Evolutionary conservation across 2,329 filamentous ascomycete species (phyloP), one percentile per base, ranked within the genome.

Genomic region (Alternaria ethzedia): DNA sequence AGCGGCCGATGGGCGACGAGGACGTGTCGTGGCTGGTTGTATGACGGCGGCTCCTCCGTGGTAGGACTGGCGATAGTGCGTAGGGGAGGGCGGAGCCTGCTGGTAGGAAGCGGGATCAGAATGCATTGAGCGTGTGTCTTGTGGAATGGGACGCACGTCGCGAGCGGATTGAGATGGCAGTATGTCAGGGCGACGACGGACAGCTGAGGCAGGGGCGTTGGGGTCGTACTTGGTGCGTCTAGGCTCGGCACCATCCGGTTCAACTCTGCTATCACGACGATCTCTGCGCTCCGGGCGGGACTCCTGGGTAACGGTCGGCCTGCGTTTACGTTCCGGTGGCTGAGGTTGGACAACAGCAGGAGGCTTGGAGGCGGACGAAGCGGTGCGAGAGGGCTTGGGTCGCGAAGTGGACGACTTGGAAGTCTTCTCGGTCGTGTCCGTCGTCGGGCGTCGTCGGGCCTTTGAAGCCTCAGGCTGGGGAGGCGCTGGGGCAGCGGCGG

Each of bases 241-340:
- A 17, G 78, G 78, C 56, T 80, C 70, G 43, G 62, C 74, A 71
- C 80, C 82, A 21, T 78, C 74, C 52, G 56, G 26, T 5, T 70
- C 72, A 30, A 60, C 45, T 52, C 51, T 54, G 52, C 59, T 52
- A 46, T 70, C 68, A 50, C 63, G 64, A 45, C 61, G 55, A 45
- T 63, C 67, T 56, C 57, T 57, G 50, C 57, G 52, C 47, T 65
- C 57, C 28, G 57, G 57, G 45, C 51, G 61, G 17, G 47, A 17
- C 4, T 65, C 63, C 59, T 67, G 61, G 43, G 64, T 60, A 5
- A 52, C 28, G 49, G 49, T 52, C 28, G 49, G 30, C 49, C 49
- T 9, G 49, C 49, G 49, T 52, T 52, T 32, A 41, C 49, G 49
- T 41, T 52, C 36, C 8, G 36, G 36, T 41, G 36, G 36, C 36